Conservation (phyloP, 257 asterid species). For the Mitragyna speciosa region DNA sequence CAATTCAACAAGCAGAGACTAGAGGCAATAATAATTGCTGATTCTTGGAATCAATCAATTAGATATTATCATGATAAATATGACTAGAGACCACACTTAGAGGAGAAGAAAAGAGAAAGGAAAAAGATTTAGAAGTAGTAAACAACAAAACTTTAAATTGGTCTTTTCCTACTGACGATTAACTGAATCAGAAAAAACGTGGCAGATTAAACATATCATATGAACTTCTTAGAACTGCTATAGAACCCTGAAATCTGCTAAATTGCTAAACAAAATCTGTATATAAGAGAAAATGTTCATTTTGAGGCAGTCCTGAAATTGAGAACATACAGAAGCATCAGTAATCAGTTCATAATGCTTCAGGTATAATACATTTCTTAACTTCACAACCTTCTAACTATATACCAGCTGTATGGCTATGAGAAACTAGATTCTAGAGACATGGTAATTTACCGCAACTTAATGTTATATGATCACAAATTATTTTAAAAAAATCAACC, state of each 20-base stretch:
- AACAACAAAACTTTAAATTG: neutral
- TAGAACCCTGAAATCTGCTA: neutral
- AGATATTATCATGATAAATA: neutral
- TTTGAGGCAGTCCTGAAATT: neutral
- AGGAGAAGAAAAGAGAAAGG: neutral
- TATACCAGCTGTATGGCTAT: no score
- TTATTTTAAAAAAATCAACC: neutral
- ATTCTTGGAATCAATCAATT: neutral
- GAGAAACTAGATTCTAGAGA: neutral
- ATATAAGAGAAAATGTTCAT: neutral
- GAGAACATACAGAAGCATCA: neutral
- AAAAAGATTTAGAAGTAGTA: neutral
- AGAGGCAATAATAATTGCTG: neutral
- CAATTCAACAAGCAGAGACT: neutral
- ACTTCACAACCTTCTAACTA: neutral
- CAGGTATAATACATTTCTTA: neutral
- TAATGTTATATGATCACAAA: no score
- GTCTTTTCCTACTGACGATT: neutral
- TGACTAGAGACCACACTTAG: neutral
- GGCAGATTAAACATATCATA: neutral
- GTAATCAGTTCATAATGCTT: neutral
- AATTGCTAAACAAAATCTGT: neutral
- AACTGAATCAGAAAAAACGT: neutral
- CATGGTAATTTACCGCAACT: no score
- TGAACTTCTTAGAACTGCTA: neutral